Percentiles rank a stretch among this genome's conserved stretches.
Evolutionary conservation across 768 basidiomycete genomes (phyloP).

Genomic region (Leucocoprinus sp.): DNA sequence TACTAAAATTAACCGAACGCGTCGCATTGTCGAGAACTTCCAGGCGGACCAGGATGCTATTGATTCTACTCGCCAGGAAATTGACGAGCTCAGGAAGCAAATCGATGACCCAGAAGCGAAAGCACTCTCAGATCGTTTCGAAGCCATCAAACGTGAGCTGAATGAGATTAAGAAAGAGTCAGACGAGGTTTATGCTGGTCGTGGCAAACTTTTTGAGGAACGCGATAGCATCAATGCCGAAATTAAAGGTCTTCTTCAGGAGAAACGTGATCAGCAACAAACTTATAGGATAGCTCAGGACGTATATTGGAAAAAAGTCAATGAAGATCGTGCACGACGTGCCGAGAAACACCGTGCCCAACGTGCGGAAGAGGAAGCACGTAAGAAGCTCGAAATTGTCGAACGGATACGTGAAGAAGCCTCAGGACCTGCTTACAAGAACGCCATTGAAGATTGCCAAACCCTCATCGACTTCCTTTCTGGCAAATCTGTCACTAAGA

Average conservation of each 20-base stretch:
- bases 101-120: constrained; percentile 88
- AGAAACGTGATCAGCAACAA: constrained; percentile 68
- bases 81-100: constrained; percentile 76
- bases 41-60: constrained; percentile 73
- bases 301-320: constrained; percentile 72
- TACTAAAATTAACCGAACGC: constrained; percentile 56
- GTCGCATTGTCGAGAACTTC: constrained; percentile 74
- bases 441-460: constrained; percentile 93
- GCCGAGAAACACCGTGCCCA: constrained; percentile 72
- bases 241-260: constrained; percentile 61
- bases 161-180: constrained; percentile 80
- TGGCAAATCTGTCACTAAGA: constrained; percentile 37
- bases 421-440: constrained; percentile 79
- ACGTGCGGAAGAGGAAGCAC: constrained; percentile 67
- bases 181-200: constrained; percentile 75
- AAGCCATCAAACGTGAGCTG: constrained; percentile 75
- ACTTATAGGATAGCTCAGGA: constrained; percentile 80
- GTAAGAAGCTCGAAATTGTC: constrained; percentile 72
- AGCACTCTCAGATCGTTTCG: constrained; percentile 73
- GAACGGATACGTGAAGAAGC: constrained; percentile 87
- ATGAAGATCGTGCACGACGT: constrained; percentile 81
- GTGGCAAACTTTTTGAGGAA: constrained; percentile 81
- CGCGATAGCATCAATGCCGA: constrained; percentile 65
- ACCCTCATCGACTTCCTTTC: constrained; percentile 83
- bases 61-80: constrained; percentile 60